A percentile compares a stretch with the other conserved stretches of the same genome.
Conservation (phyloP, 2,329 filamentous ascomycete species). For the Phialocephala sp. region DNA sequence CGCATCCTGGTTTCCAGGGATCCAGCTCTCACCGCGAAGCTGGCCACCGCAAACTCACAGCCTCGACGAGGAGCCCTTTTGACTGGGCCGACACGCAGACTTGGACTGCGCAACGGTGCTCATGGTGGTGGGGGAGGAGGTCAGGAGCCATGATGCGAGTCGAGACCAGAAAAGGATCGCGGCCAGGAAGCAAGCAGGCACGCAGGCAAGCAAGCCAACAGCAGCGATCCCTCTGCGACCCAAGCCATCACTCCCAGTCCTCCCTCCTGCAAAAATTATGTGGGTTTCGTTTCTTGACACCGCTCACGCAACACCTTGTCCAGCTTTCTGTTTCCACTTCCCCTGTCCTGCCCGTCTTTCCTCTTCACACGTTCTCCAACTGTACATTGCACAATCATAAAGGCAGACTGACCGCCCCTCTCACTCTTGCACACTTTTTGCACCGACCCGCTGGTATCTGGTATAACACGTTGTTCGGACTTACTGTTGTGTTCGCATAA, state of each 20-base stretch:
- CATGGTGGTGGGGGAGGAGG: background rate
- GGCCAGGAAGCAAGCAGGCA: background rate
- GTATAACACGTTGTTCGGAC: background rate
- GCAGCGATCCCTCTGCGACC: background rate
- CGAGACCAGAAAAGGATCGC: background rate
- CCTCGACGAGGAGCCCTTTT: background rate
- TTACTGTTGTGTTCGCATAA: slow-evolving; percentile 2
- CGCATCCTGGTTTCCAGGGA: slow-evolving; percentile 3
- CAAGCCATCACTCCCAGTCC: background rate
- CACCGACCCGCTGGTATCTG: background rate
- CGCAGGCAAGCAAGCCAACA: background rate
- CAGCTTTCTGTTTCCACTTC: slow-evolving; percentile 6
- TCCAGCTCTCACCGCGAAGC: background rate
- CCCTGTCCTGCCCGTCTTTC: slow-evolving; percentile 8
- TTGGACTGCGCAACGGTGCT: background rate
- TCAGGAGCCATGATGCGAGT: slow-evolving; percentile 8
- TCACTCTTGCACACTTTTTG: slow-evolving; percentile 6
- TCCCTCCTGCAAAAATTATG: background rate
- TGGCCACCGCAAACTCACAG: slow-evolving; percentile 7
- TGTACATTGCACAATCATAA: slow-evolving; percentile 8
- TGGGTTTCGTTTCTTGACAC: slow-evolving; percentile 24
- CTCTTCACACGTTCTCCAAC: no score
- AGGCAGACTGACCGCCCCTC: background rate
- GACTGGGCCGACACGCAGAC: background rate
- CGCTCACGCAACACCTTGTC: slow-evolving; percentile 21